Base-by-base conservation (phyloP, 345 rosid species). In the Citrus cavaleriei region DNA sequence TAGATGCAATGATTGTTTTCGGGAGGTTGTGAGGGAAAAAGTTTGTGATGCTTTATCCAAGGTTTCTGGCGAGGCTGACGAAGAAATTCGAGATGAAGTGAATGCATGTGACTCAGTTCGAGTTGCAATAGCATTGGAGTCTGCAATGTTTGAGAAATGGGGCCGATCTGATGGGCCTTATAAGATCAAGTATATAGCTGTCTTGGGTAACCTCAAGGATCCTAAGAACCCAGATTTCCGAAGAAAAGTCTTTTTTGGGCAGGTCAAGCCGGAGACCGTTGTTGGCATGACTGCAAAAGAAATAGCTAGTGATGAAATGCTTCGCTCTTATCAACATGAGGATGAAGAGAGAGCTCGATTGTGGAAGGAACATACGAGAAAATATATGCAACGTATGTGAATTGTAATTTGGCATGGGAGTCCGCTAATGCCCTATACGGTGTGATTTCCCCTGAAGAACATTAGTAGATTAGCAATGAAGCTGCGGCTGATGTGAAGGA, bases 141-240 rank as follows among this genome's bases (percentile, higher is more conserved):
- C 87, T 24, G 77, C 71, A 4, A 69, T 87, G 88, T 86, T 83
- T 76, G 83, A 86, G 30, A 87, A 81, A 24, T 67, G 87, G 87
- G 88, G 89, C 9, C 75, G 72, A 54, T 86, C 86, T 22, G 82
- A 81, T 59, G 90, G 88, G 4, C 14, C 77, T 18, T 87, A 82
- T 49, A 80, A 84, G 84, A 16, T 77, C 18, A 88, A 85, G 80
- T 89, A 87, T 72, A 74, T 89, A 49, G 84, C 89, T 35, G 54
- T 85, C 61, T 72, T 89, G 85, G 84, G 84, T 83, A 89, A 89
- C 81, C 76, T 87, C 19, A 87, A 86, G 90, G 92, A 89, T 63
- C 80, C 72, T n/a, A 83, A 83, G 19, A 89, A 89, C 80, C 89
- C 88, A 3, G 89, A 87, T 85, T 84, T 89, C 64, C 80, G 92